These are phyloP conservation scores for Metarhizium anisopliae DNA, from an alignment of 2,329 filamentous ascomycete species.

Conservation along the genomic window DNA sequence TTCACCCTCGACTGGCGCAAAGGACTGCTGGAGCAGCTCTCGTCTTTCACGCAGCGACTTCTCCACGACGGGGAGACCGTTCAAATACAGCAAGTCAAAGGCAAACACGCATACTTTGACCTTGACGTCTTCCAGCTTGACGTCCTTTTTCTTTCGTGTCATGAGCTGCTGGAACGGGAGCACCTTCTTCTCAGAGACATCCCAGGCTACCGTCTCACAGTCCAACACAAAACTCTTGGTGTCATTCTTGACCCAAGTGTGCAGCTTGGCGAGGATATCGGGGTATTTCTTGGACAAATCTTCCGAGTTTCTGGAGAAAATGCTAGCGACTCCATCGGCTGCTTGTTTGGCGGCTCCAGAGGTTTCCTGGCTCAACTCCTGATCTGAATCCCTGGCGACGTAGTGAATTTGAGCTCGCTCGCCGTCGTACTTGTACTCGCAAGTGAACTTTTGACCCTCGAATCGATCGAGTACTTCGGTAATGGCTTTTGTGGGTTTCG, in stretches of 20 bases:
- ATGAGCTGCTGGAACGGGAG: conserved; percentile 96
- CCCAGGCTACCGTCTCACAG: conserved; percentile 96
- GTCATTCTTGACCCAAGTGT: conserved; percentile 79
- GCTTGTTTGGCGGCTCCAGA: conserved; percentile 55
- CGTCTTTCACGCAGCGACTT: conserved; percentile 79
- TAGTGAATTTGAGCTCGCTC: conserved; percentile 99
- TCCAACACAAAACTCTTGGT: conserved; percentile 97
- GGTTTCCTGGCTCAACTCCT: conserved; percentile 57
- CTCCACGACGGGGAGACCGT: conserved; percentile 82
- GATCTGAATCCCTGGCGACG: conserved; percentile 68
- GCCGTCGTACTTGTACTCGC: conserved; percentile 98
- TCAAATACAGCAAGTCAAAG: conserved; percentile 88
- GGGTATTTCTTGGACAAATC: conserved; percentile 97
- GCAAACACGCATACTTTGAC: conserved; percentile 96
- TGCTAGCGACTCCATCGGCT: conserved; percentile 70
- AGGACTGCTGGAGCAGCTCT: conserved; percentile 63
- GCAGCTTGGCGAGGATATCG: conserved; percentile 81
- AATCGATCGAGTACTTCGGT: conserved; percentile 96
- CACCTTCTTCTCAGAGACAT: conserved; percentile 89
- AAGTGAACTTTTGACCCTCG: conserved; percentile 90
- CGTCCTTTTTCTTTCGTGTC: conserved; percentile 96
- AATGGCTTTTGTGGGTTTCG: conserved; percentile 96
- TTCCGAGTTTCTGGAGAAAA: conserved; percentile 96
- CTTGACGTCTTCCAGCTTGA: conserved; percentile 90
- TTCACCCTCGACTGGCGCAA: conserved; percentile 74